phyloP scores from a whole-genome alignment of 1,284 basidiomycete species.

The Cutaneotrichosporon arboriforme region DNA sequence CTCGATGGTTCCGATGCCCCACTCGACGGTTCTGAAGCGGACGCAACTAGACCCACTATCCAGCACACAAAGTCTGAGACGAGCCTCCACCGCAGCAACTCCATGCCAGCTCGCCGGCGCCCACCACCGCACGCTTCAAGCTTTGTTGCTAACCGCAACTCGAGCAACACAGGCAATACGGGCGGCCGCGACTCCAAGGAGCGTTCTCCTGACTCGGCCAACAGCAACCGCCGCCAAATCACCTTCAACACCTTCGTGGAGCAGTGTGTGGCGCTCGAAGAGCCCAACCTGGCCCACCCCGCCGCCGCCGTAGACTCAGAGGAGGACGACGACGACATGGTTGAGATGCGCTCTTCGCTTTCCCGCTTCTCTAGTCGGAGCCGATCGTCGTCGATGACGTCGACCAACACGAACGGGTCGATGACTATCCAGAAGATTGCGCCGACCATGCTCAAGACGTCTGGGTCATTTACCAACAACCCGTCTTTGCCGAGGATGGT shows the following conservation, averaged over 20 bases:
- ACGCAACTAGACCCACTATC: neutral
- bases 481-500: conserved; percentile 56
- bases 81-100: conserved; percentile 53
- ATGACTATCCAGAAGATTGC: conserved; percentile 92
- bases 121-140: neutral
- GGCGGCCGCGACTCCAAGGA: conserved; percentile 4
- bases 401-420: conserved; percentile 33
- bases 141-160: neutral
- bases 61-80: conserved; percentile 76
- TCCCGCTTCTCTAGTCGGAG: conserved; percentile 13
- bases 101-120: conserved; percentile 19
- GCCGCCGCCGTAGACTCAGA: conserved; percentile 28
- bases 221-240: conserved; percentile 66
- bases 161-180: too few species aligned
- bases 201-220: conserved; percentile 7
- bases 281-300: conserved; percentile 24
- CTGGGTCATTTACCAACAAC: conserved; percentile 28
- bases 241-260: conserved; percentile 98
- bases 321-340: conserved; percentile 56
- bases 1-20: conserved; percentile 20
- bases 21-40: too few species aligned
- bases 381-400: conserved; percentile 27
- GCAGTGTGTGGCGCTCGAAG: conserved; percentile 87
- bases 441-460: conserved; percentile 84
- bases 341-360: conserved; percentile 57